Evolutionary conservation across 1,284 basidiomycete genomes (phyloP).

Genomic region (Serendipita sp.): DNA sequence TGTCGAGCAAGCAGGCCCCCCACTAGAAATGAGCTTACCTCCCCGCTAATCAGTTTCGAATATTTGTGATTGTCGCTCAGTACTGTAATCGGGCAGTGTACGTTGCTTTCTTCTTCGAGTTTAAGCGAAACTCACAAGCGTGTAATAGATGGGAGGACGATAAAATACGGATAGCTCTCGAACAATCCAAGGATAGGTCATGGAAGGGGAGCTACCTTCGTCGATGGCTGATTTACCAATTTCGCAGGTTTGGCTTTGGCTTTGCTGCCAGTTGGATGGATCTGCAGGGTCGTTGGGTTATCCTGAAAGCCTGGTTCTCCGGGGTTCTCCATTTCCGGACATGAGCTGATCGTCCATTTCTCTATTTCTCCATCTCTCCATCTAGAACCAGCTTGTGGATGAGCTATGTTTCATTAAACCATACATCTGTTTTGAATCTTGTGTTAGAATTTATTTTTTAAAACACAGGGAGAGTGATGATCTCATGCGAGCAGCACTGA

Average conservation of each 20-base stretch:
- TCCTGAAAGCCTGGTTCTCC: conserved; percentile 48
- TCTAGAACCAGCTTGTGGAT: too few species aligned
- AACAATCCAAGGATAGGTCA: conserved; percentile 9
- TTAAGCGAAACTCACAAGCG: neutral
- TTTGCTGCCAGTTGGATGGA: conserved; percentile 55
- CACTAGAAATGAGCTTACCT: neutral
- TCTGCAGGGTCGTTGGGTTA: conserved; percentile 43
- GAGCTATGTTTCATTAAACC: too few species aligned
- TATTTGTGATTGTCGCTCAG: conserved; percentile 85
- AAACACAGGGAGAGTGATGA: too few species aligned
- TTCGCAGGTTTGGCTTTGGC: conserved; percentile 24
- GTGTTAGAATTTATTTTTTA: too few species aligned
- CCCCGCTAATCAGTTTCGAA: conserved; percentile 39
- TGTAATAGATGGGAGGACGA: conserved; percentile 57
- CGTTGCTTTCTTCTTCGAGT: neutral
- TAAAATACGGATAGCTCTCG: conserved; percentile 22
- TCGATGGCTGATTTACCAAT: conserved; percentile 4
- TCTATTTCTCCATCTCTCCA: neutral
- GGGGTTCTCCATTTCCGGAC: conserved; percentile 27
- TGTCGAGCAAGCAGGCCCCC: conserved; percentile 10
- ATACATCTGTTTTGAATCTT: too few species aligned
- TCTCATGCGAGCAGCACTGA: too few species aligned
- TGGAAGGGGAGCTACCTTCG: conserved; percentile 18
- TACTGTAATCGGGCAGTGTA: conserved; percentile 70
- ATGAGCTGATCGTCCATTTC: neutral